phyloP scores from a whole-genome alignment of 139 green algal genomes.

The Coelastrella sp. region DNA sequence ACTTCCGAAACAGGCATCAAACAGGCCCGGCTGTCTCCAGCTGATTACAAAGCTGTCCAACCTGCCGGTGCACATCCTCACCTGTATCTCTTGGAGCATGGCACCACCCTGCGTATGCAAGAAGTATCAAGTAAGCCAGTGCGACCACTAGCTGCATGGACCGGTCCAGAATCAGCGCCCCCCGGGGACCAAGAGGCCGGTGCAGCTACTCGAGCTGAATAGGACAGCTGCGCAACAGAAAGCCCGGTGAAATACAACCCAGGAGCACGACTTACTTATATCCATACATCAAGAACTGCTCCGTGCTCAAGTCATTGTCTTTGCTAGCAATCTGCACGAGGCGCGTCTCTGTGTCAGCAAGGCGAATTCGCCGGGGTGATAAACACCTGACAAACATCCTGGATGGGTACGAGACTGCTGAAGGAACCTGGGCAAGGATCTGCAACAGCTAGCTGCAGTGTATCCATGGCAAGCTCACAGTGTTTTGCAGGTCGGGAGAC shows the following conservation, averaged over 20 bases:
- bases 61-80: neutral
- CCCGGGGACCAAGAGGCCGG: neutral
- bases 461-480: no score
- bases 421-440: no score
- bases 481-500: no score
- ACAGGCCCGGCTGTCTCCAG: neutral
- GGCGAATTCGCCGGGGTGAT: no score
- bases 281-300: constrained; percentile 43
- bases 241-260: neutral
- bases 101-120: constrained; percentile 31
- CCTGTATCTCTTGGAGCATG: constrained; percentile 53
- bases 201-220: neutral
- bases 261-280: neutral
- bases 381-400: no score
- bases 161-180: neutral
- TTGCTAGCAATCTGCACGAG: neutral
- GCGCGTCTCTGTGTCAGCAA: no score
- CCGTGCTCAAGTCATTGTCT: constrained; percentile 10
- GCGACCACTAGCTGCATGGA: neutral
- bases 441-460: no score
- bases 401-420: no score
- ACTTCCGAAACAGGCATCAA: neutral
- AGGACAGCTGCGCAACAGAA: neutral
- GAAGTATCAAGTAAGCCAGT: neutral
- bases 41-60: neutral